These are phyloP conservation scores for Artemisia annua DNA, from an alignment of 129 eudicot genomes.

Conservation along the genomic window DNA sequence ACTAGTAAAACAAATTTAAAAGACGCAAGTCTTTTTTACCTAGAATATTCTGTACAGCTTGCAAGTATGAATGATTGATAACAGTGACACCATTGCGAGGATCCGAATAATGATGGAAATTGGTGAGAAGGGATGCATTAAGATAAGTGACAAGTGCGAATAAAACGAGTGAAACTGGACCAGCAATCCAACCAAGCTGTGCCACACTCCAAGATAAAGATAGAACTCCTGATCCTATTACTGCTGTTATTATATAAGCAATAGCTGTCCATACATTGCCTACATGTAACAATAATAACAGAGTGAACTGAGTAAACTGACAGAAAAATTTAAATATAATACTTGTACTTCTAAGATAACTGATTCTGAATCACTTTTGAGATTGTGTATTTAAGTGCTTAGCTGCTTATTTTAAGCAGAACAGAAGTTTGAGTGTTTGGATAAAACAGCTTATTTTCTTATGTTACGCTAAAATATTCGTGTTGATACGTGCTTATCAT, in stretches of 20 bases:
- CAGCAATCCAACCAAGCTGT: constrained; percentile 89
- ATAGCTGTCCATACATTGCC: constrained; percentile 75
- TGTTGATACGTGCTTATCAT: no score
- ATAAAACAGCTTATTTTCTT: no score
- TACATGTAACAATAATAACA: constrained; percentile 16
- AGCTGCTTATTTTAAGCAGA: no score
- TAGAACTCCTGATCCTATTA: constrained; percentile 81
- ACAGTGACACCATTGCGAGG: constrained; percentile 40
- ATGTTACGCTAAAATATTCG: no score
- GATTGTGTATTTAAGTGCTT: no score
- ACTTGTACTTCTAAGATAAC: neutral
- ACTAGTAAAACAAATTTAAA: neutral
- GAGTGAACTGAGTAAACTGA: neutral
- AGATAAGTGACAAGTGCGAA: constrained; percentile 54
- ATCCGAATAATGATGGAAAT: constrained; percentile 58
- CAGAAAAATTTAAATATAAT: neutral
- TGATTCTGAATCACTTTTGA: neutral
- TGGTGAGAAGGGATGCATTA: constrained; percentile 55
- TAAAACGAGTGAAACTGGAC: constrained; percentile 53
- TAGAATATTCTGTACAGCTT: constrained; percentile 57
- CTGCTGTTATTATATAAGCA: constrained; percentile 83
- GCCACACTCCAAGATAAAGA: constrained; percentile 81
- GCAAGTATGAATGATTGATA: constrained; percentile 55
- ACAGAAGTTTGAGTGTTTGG: no score
- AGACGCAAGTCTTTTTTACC: constrained; percentile 36